A percentile compares a stretch with the other conserved stretches of the same genome.
phyloP scores from a whole-genome alignment of 2,329 filamentous ascomycete genomes.

The Zymoseptoria pseudotritici region DNA sequence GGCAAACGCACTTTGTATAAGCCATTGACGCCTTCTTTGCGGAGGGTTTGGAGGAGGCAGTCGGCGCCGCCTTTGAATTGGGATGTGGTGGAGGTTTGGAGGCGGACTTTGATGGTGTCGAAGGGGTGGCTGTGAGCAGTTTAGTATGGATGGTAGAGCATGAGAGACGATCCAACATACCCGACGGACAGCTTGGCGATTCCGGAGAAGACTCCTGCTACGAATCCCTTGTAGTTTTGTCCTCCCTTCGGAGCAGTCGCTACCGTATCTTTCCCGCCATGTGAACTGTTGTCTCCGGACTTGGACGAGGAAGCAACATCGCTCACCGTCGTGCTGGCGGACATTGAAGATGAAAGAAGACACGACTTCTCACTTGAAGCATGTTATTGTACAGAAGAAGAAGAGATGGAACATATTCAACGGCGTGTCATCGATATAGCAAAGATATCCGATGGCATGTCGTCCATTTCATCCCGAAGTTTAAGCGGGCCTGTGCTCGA shows the following conservation, averaged over 20 bases:
- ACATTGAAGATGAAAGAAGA: slow-evolving; percentile 8
- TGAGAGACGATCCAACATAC: slow-evolving; percentile 40
- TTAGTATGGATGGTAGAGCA: background rate
- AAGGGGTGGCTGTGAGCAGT: slow-evolving; percentile 58
- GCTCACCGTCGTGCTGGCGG: slow-evolving; percentile 18
- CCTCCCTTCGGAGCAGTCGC: slow-evolving; percentile 18
- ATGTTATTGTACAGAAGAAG: background rate
- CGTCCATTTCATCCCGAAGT: background rate
- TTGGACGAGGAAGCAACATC: slow-evolving; percentile 15
- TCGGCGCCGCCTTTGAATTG: slow-evolving; percentile 83
- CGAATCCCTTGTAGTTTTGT: slow-evolving; percentile 84
- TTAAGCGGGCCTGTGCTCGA: background rate
- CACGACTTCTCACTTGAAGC: background rate
- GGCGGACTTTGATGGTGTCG: slow-evolving; percentile 92
- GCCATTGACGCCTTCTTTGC: slow-evolving; percentile 74
- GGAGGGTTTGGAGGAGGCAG: slow-evolving; percentile 75
- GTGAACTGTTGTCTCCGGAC: slow-evolving; percentile 8
- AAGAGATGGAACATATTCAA: background rate
- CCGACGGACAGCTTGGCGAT: slow-evolving; percentile 72
- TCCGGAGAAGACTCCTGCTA: slow-evolving; percentile 91
- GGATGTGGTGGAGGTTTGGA: slow-evolving; percentile 72
- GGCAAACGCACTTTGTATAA: slow-evolving; percentile 72
- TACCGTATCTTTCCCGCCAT: slow-evolving; percentile 12
- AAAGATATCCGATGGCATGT: background rate
- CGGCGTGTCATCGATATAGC: background rate